Conservation (phyloP, 371 early-diverging fungal species). For the Rhizomucor pusillus region DNA sequence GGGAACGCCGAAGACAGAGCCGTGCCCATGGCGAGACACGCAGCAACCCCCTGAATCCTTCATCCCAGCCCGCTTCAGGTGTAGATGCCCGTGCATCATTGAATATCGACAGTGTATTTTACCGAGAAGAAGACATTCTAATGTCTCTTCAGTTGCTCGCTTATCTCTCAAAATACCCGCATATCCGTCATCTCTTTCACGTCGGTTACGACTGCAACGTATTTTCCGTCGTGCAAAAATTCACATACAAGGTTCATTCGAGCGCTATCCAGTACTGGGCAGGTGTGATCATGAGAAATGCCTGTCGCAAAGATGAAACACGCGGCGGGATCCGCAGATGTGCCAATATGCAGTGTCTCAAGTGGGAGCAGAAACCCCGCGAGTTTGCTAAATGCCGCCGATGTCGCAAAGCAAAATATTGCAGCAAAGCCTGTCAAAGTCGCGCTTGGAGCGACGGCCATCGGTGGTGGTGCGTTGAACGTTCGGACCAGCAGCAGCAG, state of each 20-base stretch:
- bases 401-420: constrained; percentile 81
- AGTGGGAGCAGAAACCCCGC: constrained; percentile 69
- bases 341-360: constrained; percentile 69
- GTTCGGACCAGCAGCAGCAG: constrained; percentile 16
- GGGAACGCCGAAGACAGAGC: constrained; percentile 25
- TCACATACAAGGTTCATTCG: constrained; percentile 46
- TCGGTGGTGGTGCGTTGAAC: constrained; percentile 77
- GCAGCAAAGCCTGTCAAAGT: constrained; percentile 73
- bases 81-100: constrained; percentile 12
- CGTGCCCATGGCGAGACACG: constrained; percentile 20
- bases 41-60: constrained; percentile 1
- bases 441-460: constrained; percentile 77
- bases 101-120: constrained; percentile 46
- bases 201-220: constrained; percentile 58
- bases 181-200: constrained; percentile 67
- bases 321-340: constrained; percentile 71
- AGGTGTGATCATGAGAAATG: constrained; percentile 77
- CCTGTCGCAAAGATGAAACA: constrained; percentile 74
- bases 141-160: constrained; percentile 84
- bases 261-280: constrained; percentile 74
- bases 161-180: constrained; percentile 84
- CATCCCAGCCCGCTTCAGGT: constrained; percentile 3
- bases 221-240: constrained; percentile 73
- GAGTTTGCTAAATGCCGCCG: constrained; percentile 81
- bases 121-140: constrained; percentile 82